Evolutionary conservation across 2,329 filamentous ascomycete species (phyloP).

Genomic region (Graphilbum sp.): DNA sequence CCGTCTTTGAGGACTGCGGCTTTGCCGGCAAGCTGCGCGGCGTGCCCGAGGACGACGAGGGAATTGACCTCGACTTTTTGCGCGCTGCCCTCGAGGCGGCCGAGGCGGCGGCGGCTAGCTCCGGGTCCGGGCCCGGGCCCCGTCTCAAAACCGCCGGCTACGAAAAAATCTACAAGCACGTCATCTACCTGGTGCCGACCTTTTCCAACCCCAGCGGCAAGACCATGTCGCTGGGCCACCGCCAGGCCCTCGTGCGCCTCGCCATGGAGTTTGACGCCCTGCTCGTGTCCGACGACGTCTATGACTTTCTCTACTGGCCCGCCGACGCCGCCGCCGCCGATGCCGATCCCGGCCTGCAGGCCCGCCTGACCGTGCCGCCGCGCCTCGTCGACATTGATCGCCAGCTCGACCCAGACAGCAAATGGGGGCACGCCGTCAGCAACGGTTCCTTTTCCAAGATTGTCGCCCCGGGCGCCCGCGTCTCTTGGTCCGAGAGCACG

Average conservation of each 20-base stretch:
- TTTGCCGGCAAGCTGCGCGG: slow-evolving; percentile 40
- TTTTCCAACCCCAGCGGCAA: slow-evolving; percentile 53
- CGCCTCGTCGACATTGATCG: slow-evolving; percentile 47
- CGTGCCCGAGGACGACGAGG: slow-evolving; percentile 46
- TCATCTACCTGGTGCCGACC: slow-evolving; percentile 53
- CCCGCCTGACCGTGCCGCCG: slow-evolving; percentile 20
- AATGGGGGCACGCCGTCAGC: slow-evolving; percentile 48
- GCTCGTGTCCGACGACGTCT: slow-evolving; percentile 54
- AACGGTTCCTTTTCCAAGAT: slow-evolving; percentile 57
- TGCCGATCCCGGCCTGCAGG: too few species aligned
- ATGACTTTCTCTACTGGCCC: slow-evolving; percentile 45
- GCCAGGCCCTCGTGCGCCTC: slow-evolving; percentile 38
- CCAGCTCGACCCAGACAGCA: slow-evolving; percentile 35
- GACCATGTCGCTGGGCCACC: slow-evolving; percentile 40
- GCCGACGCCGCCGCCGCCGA: neutral
- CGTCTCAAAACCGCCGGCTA: slow-evolving; percentile 11
- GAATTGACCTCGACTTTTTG: slow-evolving; percentile 40
- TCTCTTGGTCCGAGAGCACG: slow-evolving; percentile 47
- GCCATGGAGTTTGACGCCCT: slow-evolving; percentile 49
- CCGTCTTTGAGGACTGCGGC: slow-evolving; percentile 48
- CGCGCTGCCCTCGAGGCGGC: slow-evolving; percentile 10
- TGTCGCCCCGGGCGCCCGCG: slow-evolving; percentile 42
- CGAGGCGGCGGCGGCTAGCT: slow-evolving; percentile 2
- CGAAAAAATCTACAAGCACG: slow-evolving; percentile 45
- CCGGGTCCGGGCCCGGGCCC: neutral